Evolutionary conservation across 352 stramenopile genomes (phyloP), one percentile per base, ranked within the genome.

Genomic region (Plasmopara muralis): DNA sequence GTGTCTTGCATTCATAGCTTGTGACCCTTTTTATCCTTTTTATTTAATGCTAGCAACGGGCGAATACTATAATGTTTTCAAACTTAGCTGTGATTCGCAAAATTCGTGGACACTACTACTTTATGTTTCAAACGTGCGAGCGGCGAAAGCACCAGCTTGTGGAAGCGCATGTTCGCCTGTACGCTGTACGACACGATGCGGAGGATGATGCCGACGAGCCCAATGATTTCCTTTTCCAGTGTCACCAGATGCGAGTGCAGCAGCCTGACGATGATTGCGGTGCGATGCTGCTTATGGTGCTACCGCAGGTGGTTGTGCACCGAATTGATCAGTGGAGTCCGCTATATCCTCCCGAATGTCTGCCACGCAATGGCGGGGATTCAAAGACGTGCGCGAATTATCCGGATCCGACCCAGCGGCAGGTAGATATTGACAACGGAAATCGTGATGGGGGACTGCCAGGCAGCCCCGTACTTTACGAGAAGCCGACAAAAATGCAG

Each of bases 61-160:
- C 83, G 0, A 80, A 86, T 47, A 91, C 83, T 4, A 84, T 96
- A 63, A 87, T 95, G 62, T 95, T 96, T 45, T 83, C 78, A 5
- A 83, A 90, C 29, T 74, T 66, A 12, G 85, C 79, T 2, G 78
- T 96, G 25, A 93, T 96, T 64, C 87, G 87, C 31, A 82, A 87
- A 60, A 95, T 96, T 50, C 83, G 86, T 10, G 87, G 87, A 5
- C 72, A 92, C 39, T 95, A 83, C 55, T 95, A 95, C 72, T 85
- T 96, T 43, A 96, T 96, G 85, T 86, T 95, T 53, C 87, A 96
- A 47, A 78, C 89, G 0, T 96, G 87, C 46, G 87, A 96, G 55
- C 71, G 85, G 30, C 78, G 87, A 25, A 94, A 95, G 50, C 85
- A 95, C 47, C 87, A 96, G 52, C 79, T 94, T 14, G 80, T 89